phyloP scores from a whole-genome alignment of 495 filamentous ascomycete species.

The Podospora anserina region DNA sequence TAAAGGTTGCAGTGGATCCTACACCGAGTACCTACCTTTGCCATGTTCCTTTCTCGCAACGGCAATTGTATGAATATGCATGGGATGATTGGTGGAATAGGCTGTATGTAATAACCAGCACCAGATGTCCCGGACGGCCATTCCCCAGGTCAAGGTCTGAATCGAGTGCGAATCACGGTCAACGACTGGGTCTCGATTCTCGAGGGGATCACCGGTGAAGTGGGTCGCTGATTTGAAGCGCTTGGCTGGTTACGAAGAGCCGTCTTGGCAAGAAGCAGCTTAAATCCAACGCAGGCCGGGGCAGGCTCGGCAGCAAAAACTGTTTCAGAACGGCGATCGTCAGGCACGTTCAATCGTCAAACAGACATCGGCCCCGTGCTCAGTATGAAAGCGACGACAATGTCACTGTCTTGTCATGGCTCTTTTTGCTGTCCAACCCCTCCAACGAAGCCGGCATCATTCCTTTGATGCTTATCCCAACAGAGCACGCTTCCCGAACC shows the following conservation, averaged over 20 bases:
- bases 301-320: conserved; percentile 25
- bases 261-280: conserved; percentile 18
- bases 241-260: conserved; percentile 24
- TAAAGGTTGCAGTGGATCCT: not conserved
- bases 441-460: not conserved
- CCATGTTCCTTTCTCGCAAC: too few relatives aligned
- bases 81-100: not conserved
- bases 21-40: not conserved
- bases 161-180: conserved; percentile 14
- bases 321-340: conserved; percentile 37
- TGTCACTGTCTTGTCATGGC: not conserved
- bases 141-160: conserved; percentile 11
- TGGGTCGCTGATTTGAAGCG: conserved; percentile 4
- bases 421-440: not conserved
- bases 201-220: conserved; percentile 1
- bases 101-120: not conserved
- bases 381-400: not conserved
- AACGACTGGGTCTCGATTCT: conserved; percentile 16
- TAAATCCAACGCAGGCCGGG: conserved; percentile 20
- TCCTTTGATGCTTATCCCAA: not conserved
- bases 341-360: conserved; percentile 25
- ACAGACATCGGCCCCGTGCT: not conserved
- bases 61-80: too few relatives aligned
- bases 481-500: not conserved
- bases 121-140: not conserved